Evolutionary conservation across 1,284 basidiomycete genomes (phyloP).

Genomic region (Apiotrichum laibachii): DNA sequence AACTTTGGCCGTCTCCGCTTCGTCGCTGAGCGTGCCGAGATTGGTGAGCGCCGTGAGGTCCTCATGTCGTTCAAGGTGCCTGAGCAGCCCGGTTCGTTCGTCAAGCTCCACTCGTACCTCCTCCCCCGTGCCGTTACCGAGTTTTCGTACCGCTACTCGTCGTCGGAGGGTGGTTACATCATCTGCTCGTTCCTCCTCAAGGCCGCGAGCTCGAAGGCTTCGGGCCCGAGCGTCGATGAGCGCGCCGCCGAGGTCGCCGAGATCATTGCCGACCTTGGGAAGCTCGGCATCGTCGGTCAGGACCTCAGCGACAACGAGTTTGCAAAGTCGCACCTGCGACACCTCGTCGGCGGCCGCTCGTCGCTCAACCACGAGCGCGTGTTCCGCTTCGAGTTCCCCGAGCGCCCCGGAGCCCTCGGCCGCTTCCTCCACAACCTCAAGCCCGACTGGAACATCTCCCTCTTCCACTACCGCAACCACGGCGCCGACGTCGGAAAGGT

Average conservation of each 20-base stretch:
- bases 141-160: conserved; percentile 82
- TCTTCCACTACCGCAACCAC: conserved; percentile 98
- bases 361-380: conserved; percentile 79
- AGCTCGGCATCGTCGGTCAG: conserved; percentile 71
- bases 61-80: conserved; percentile 90
- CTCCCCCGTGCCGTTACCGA: conserved; percentile 93
- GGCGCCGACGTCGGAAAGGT: conserved; percentile 91
- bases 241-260: conserved; percentile 67
- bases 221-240: conserved; percentile 50
- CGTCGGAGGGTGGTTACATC: conserved; percentile 69
- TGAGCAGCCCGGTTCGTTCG: conserved; percentile 88
- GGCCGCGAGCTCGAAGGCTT: conserved; percentile 50
- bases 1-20: conserved; percentile 96
- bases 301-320: conserved; percentile 95
- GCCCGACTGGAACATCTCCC: conserved; percentile 86
- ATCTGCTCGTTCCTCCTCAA: conserved; percentile 80
- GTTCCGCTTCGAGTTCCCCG: conserved; percentile 96
- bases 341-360: conserved; percentile 85
- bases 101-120: conserved; percentile 80
- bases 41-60: conserved; percentile 93
- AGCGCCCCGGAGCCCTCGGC: conserved; percentile 84
- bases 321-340: conserved; percentile 89
- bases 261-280: conserved; percentile 63
- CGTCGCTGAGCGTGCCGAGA: conserved; percentile 93
- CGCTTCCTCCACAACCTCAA: conserved; percentile 83